Percentiles rank a stretch among this genome's conserved stretches.
Conservation (phyloP, 2,329 filamentous ascomycete genomes). For the Penicillium sp. region DNA sequence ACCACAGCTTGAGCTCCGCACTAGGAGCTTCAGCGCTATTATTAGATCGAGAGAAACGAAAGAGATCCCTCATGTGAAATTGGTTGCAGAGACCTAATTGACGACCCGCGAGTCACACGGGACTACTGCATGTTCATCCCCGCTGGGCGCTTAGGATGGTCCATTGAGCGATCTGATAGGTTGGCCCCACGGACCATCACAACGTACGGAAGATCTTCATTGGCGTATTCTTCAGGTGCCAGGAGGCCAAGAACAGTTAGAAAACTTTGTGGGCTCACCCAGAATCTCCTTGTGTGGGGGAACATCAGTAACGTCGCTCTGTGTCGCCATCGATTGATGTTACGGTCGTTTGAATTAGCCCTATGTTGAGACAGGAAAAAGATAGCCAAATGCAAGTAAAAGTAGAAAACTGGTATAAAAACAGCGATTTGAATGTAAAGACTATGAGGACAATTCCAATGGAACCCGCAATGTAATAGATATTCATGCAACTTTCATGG, state of each 20-base stretch:
- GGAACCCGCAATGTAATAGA: too few relatives aligned
- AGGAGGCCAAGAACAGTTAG: background rate
- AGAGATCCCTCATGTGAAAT: background rate
- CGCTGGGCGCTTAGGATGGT: constrained; percentile 2
- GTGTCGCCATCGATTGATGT: too few relatives aligned
- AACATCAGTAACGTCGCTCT: too few relatives aligned
- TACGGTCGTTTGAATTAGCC: too few relatives aligned
- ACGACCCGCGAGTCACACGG: background rate
- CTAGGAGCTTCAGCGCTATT: background rate
- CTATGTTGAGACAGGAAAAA: too few relatives aligned
- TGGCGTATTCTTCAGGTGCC: background rate
- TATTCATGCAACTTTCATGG: too few relatives aligned
- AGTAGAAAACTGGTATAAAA: too few relatives aligned
- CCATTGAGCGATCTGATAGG: background rate
- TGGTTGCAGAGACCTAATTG: background rate
- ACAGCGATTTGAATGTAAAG: too few relatives aligned
- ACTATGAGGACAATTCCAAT: too few relatives aligned
- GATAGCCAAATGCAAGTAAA: too few relatives aligned
- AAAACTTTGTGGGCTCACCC: background rate
- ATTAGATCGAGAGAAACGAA: background rate
- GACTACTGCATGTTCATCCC: background rate
- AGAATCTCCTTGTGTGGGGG: too few relatives aligned
- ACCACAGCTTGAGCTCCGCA: background rate
- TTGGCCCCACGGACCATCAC: background rate
- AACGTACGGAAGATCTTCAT: background rate